phyloP scores from a whole-genome alignment of 2,329 filamentous ascomycete species.

The Ascochyta viciae-villosae region DNA sequence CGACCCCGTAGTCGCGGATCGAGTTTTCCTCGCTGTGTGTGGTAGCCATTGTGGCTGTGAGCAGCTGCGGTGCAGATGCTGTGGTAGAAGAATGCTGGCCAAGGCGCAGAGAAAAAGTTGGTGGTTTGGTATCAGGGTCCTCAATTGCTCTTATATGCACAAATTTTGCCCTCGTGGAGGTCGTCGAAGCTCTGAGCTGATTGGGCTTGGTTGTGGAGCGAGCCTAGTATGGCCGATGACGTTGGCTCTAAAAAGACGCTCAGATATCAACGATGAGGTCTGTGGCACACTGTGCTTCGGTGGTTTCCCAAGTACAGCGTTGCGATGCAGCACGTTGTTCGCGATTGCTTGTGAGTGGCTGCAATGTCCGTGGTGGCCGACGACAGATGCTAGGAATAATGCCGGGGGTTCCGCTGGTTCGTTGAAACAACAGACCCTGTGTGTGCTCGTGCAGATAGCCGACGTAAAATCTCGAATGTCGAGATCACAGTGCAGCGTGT shows the following conservation, averaged over 20 bases:
- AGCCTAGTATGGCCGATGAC: conserved; percentile 19
- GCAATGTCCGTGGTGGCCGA: conserved; percentile 12
- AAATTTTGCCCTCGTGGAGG: neutral
- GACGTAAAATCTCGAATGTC: conserved; percentile 1
- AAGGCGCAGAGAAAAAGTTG: neutral
- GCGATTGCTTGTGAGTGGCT: conserved; percentile 27
- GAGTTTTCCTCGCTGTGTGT: conserved; percentile 33
- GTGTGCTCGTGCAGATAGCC: conserved; percentile 1
- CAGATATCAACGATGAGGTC: conserved; percentile 1
- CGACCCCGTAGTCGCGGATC: conserved; percentile 56
- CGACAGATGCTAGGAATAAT: conserved; percentile 25
- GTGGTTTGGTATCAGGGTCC: neutral
- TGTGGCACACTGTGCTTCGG: neutral
- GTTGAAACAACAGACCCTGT: conserved; percentile 2
- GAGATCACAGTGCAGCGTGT: conserved; percentile 9
- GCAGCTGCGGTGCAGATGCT: conserved; percentile 3
- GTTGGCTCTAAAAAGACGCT: conserved; percentile 3
- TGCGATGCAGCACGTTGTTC: conserved; percentile 28
- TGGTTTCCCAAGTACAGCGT: conserved; percentile 17
- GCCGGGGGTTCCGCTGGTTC: conserved; percentile 24
- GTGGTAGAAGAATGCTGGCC: neutral
- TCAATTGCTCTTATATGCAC: conserved; percentile 13
- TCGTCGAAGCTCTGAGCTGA: conserved; percentile 1
- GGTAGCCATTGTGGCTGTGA: conserved; percentile 27
- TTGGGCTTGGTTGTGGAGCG: conserved; percentile 8